Evolutionary conservation across 1,139 yeast species (phyloP).

Genomic region (Yamadazyma buinensis): DNA sequence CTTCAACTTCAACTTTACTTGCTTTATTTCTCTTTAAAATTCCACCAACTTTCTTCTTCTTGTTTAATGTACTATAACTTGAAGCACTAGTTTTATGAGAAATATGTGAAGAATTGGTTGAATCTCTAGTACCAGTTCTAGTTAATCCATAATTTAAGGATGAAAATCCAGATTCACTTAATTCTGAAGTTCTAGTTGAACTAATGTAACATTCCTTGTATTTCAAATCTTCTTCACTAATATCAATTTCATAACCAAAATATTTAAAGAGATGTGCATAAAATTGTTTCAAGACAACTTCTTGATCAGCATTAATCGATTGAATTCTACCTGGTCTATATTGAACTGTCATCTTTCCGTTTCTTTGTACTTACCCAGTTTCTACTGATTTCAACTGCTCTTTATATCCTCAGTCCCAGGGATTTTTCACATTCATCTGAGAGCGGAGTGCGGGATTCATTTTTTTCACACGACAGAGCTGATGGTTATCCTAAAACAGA

Average conservation of each 20-base stretch:
- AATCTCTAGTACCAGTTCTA: slow-evolving; percentile 25
- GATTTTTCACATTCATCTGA: no score
- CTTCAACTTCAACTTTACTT: slow-evolving; percentile 11
- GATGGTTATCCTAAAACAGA: no score
- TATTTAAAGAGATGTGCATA: slow-evolving; percentile 39
- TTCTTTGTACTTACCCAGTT: background rate
- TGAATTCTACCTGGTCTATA: slow-evolving; percentile 42
- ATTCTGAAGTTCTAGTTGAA: slow-evolving; percentile 22
- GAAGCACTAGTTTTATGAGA: slow-evolving; percentile 23
- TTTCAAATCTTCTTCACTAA: slow-evolving; percentile 29
- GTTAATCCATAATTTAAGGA: slow-evolving; percentile 20
- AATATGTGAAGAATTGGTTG: slow-evolving; percentile 24
- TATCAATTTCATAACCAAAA: slow-evolving; percentile 35
- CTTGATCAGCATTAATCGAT: slow-evolving; percentile 38
- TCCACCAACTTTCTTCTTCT: slow-evolving; percentile 18
- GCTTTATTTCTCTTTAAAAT: slow-evolving; percentile 16
- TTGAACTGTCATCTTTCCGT: slow-evolving; percentile 5
- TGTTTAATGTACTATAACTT: slow-evolving; percentile 13
- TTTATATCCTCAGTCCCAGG: no score
- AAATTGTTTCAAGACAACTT: slow-evolving; percentile 35
- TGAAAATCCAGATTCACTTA: slow-evolving; percentile 16
- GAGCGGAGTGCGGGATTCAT: slow-evolving; percentile 4
- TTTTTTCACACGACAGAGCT: slow-evolving; percentile 4
- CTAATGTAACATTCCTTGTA: slow-evolving; percentile 34
- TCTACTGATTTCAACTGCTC: background rate